Percentiles rank a stretch among this genome's conserved stretches.
Evolutionary conservation across 140 eudicot genomes (phyloP).

Genomic region (Erigeron philadelphicus): DNA sequence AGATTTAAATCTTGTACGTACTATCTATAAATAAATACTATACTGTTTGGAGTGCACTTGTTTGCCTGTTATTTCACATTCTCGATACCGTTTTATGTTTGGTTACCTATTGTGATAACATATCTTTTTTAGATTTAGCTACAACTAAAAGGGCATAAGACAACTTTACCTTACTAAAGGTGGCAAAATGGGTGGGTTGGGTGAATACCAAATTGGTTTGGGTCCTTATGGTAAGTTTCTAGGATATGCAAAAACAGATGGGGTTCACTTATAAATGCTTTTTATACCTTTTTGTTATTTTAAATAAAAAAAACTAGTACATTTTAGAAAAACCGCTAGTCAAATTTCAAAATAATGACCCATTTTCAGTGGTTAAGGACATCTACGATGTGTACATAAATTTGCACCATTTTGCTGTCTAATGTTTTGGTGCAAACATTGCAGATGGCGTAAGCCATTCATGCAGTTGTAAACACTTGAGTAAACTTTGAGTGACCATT

Average conservation of each 20-base stretch:
- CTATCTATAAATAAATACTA: not conserved
- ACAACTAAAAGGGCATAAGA: not conserved
- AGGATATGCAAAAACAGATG: not conserved
- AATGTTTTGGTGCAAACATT: no score
- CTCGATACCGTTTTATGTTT: slow-evolving; percentile 8
- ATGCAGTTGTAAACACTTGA: not conserved
- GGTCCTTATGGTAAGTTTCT: not conserved
- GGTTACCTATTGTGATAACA: slow-evolving; percentile 12
- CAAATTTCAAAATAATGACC: no score
- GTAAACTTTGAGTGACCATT: not conserved
- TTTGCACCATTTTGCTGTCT: no score
- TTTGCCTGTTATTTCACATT: slow-evolving; percentile 1
- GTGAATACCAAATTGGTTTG: not conserved
- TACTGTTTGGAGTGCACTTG: slow-evolving; percentile 15
- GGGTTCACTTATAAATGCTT: not conserved
- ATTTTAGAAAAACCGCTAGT: no score
- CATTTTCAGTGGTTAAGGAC: no score
- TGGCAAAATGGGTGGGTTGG: not conserved
- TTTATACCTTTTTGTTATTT: not conserved
- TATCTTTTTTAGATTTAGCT: not conserved
- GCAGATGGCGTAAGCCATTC: not conserved
- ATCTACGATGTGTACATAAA: no score
- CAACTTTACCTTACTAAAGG: not conserved
- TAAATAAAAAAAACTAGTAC: not conserved
- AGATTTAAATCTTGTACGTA: slow-evolving; percentile 20